These are phyloP conservation scores for Turritis glabra DNA, from an alignment of 345 rosid genomes.

Conservation along the genomic window DNA sequence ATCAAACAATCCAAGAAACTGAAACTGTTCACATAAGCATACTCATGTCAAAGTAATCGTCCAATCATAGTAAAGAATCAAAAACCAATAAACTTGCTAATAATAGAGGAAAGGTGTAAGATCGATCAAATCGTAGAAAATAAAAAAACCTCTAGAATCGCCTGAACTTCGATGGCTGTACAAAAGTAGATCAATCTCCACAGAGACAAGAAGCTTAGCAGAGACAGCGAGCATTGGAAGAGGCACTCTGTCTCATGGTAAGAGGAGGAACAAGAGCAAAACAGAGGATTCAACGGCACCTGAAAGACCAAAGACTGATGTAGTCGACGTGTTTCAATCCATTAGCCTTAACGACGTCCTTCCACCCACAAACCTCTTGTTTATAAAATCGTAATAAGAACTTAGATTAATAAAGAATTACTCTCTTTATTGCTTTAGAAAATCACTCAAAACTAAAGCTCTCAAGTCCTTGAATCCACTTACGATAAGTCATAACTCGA, in stretches of 20 bases:
- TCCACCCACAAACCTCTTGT: neutral
- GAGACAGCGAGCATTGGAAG: neutral
- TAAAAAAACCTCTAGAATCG: neutral
- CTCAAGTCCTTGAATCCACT: too few relatives aligned
- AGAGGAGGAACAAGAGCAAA: slow-evolving; percentile 18
- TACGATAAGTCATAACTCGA: too few relatives aligned
- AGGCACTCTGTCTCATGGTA: neutral
- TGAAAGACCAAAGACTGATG: slow-evolving; percentile 20
- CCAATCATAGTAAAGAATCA: neutral
- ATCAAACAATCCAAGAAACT: neutral
- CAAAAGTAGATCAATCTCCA: neutral
- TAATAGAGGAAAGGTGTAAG: neutral
- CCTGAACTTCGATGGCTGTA: neutral
- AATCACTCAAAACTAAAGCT: too few relatives aligned
- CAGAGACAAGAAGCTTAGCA: neutral
- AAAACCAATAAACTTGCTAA: neutral
- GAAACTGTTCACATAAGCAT: neutral
- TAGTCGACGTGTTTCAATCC: neutral
- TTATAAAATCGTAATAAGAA: too few relatives aligned
- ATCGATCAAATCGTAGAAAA: neutral
- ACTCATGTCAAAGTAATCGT: neutral
- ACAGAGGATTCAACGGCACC: slow-evolving; percentile 7
- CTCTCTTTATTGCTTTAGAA: too few relatives aligned
- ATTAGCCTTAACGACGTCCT: neutral
- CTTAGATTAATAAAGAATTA: too few relatives aligned